phyloP scores from a whole-genome alignment of 768 basidiomycete genomes.

The Suillus sp. region DNA sequence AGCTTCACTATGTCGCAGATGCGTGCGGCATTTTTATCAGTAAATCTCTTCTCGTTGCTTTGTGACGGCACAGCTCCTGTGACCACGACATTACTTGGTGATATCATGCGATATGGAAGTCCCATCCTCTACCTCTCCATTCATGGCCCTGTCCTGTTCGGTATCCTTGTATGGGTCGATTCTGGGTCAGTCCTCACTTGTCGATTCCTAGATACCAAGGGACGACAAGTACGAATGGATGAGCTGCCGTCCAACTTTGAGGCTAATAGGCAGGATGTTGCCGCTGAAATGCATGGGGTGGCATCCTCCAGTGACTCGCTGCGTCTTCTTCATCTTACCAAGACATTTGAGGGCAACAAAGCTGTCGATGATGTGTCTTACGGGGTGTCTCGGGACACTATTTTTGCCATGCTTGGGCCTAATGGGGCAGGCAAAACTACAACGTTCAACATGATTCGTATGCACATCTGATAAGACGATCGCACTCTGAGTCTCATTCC shows the following conservation, averaged over 20 bases:
- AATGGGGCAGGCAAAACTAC: slow-evolving; percentile 88
- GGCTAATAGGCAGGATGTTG: slow-evolving; percentile 49
- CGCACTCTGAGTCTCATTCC: background rate
- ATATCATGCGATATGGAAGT: slow-evolving; percentile 65
- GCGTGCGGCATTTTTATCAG: slow-evolving; percentile 71
- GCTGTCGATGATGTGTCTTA: slow-evolving; percentile 78
- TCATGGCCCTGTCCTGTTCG: slow-evolving; percentile 59
- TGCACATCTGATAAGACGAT: slow-evolving; percentile 26
- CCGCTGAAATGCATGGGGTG: slow-evolving; percentile 52
- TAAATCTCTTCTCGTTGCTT: slow-evolving; percentile 75
- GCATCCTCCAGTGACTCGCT: slow-evolving; percentile 39
- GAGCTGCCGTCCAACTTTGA: slow-evolving; percentile 18
- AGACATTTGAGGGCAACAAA: slow-evolving; percentile 53
- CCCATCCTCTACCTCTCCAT: slow-evolving; percentile 74
- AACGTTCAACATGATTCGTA: slow-evolving; percentile 79
- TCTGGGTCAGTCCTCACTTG: slow-evolving; percentile 62
- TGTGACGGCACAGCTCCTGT: slow-evolving; percentile 58
- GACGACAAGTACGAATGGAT: slow-evolving; percentile 18
- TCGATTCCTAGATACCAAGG: slow-evolving; percentile 29
- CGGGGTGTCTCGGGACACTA: slow-evolving; percentile 59
- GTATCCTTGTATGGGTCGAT: slow-evolving; percentile 70
- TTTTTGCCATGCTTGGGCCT: slow-evolving; percentile 76
- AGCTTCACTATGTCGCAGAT: slow-evolving; percentile 39
- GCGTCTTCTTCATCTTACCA: slow-evolving; percentile 63
- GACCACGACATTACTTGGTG: slow-evolving; percentile 48